Percentiles rank a stretch among this genome's conserved stretches.
Conservation (phyloP, 257 asterid genomes). For the Coffea eugenioides region DNA sequence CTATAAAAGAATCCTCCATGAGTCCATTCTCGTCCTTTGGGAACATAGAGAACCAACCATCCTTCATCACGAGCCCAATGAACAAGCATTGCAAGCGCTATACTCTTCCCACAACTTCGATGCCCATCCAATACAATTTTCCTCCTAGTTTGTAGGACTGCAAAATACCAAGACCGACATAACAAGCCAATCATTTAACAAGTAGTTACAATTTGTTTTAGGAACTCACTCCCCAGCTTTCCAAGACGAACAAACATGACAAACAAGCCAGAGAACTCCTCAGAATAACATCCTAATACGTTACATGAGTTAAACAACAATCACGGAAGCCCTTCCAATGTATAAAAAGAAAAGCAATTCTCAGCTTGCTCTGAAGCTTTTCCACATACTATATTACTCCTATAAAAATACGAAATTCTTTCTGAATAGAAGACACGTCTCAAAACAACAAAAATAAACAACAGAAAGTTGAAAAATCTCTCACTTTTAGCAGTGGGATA, state of each 20-base stretch:
- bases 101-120: constrained; percentile 89
- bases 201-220: background rate
- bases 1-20: constrained; percentile 86
- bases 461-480: background rate
- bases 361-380: background rate
- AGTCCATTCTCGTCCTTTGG: constrained; percentile 87
- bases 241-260: background rate
- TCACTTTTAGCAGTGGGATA: constrained; percentile 55
- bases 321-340: background rate
- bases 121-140: constrained; percentile 86
- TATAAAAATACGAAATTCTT: background rate
- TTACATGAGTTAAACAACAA: background rate
- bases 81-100: constrained; percentile 92
- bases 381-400: background rate
- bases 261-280: background rate
- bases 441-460: background rate
- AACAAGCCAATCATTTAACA: constrained; percentile 8
- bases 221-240: background rate
- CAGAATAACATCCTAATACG: background rate
- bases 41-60: constrained; percentile 92
- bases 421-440: background rate
- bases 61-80: constrained; percentile 98
- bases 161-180: constrained; percentile 17
- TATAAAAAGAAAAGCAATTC: background rate
- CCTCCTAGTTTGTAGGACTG: constrained; percentile 70